Conservation (phyloP, 345 rosid species). For the Leavenworthia alabamica region DNA sequence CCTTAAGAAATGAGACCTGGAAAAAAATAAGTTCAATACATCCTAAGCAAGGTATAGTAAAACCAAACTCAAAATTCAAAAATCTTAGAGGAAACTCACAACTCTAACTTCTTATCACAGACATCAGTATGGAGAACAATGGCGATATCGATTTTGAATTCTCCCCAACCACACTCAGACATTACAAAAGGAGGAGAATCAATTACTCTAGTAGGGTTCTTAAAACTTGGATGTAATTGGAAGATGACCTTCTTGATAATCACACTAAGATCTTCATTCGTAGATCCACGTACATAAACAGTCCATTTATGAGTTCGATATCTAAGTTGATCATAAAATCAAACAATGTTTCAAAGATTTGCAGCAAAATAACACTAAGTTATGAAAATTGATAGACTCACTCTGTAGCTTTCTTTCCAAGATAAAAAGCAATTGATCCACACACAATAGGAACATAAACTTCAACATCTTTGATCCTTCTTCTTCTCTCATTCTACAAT, state of each 20-base stretch:
- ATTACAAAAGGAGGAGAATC: slow-evolving; percentile 71
- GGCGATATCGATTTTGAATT: slow-evolving; percentile 65
- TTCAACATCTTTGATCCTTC: slow-evolving; percentile 54
- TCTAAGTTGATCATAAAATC: slow-evolving; percentile 28
- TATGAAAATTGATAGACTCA: slow-evolving; percentile 27
- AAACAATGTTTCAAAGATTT: not conserved
- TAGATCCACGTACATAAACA: slow-evolving; percentile 71
- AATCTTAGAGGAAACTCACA: slow-evolving; percentile 43
- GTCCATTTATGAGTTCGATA: slow-evolving; percentile 79
- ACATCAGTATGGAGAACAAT: slow-evolving; percentile 61
- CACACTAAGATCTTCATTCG: slow-evolving; percentile 64
- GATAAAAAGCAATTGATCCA: slow-evolving; percentile 74
- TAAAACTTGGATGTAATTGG: slow-evolving; percentile 76
- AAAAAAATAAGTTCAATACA: slow-evolving; percentile 11
- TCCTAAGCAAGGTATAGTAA: not conserved
- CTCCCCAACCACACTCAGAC: slow-evolving; percentile 91
- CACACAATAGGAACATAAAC: slow-evolving; percentile 58
- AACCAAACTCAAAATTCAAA: not conserved
- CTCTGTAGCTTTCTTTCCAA: slow-evolving; percentile 76
- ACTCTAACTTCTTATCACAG: slow-evolving; percentile 57
- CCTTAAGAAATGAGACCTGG: slow-evolving; percentile 63
- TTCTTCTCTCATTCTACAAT: slow-evolving; percentile 37
- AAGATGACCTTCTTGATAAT: slow-evolving; percentile 61
- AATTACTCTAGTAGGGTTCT: slow-evolving; percentile 57
- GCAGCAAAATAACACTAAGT: not conserved